Conservation (phyloP, 306 rosid species). For the Calophaca sinica region DNA sequence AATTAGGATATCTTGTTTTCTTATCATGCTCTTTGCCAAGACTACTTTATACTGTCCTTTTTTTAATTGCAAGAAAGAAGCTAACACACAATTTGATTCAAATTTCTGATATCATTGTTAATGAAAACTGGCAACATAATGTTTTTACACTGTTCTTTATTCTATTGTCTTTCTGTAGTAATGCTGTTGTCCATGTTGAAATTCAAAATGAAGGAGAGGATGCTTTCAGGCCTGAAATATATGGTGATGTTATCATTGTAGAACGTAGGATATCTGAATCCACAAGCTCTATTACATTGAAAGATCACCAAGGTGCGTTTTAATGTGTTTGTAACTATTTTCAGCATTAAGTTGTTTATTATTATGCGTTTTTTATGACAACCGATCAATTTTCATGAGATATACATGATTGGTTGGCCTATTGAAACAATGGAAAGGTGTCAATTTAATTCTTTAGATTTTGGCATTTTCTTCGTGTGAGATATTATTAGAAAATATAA, state of each 20-base stretch:
- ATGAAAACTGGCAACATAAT: neutral
- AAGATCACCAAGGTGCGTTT: slow-evolving; percentile 74
- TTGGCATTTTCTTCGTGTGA: neutral
- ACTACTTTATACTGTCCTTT: neutral
- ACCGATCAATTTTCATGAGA: slow-evolving; percentile 15
- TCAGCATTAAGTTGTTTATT: neutral
- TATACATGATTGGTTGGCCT: slow-evolving; percentile 4
- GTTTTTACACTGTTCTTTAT: slow-evolving; percentile 32
- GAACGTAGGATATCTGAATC: slow-evolving; percentile 82
- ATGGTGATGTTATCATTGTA: slow-evolving; percentile 69
- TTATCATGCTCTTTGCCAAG: neutral
- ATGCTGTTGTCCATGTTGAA: slow-evolving; percentile 77
- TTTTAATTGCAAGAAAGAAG: slow-evolving; percentile 1
- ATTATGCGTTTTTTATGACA: slow-evolving; percentile 4
- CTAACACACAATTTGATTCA: neutral
- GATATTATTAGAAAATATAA: neutral
- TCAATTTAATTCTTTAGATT: slow-evolving; percentile 7
- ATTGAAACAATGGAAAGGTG: slow-evolving; percentile 4
- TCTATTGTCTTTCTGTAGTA: slow-evolving; percentile 57
- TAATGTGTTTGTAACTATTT: slow-evolving; percentile 1
- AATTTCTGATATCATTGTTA: neutral
- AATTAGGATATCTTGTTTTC: slow-evolving; percentile 25
- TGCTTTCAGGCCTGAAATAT: slow-evolving; percentile 83
- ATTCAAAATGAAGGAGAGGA: slow-evolving; percentile 85
- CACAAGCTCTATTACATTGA: slow-evolving; percentile 61